Evolutionary conservation across 768 basidiomycete species (phyloP), one percentile per base, ranked within the genome.

Genomic region (Crepidotus variabilis): DNA sequence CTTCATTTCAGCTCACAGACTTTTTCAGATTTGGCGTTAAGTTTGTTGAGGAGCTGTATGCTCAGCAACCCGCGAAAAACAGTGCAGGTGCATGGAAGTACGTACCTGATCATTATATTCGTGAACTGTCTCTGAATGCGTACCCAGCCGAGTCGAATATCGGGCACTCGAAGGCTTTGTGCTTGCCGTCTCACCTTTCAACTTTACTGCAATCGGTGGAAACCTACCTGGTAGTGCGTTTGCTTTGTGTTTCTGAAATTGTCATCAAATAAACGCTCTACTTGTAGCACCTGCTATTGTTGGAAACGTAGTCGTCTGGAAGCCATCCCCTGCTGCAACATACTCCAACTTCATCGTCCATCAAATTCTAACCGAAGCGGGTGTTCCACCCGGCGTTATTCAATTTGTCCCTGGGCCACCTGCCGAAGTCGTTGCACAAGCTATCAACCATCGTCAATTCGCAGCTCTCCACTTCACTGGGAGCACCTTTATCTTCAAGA

Each of bases 111-210:
- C 33, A 16, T 50, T 53, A 1, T 51, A 28, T 13, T 51, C 53
- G n/a, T 47, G 28, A 18, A 48, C 18, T 20, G 33, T 8, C 34
- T 43, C 52, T 33, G 46, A 55, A 20, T 54, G 14, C 33, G 6
- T 54, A n/a, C 43, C 6, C 33, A 97, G 95, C 76, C 94, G 96
- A 47, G 83, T 88, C 39, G 97, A 99, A 73, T 98, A 95, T 72
- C 92, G 97, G 58, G 85, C 96, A 1, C 81, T 99, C n/a, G 97
- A 98, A 74, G 97, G 97, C 21, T 99, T 99, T 75, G 92, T 98
- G 22, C 82, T 98, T 50, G 97, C 97, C 13, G 90, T 98, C 39
- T 94, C 97, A 6, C 97, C 97, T 0, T 98, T 99, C 79, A 99
- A 99, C 74, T 95, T 94, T 69, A 98, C 96, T 32, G 96, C 96